These are phyloP conservation scores for Castanea sativa DNA, from an alignment of 306 rosid species.

Conservation along the genomic window DNA sequence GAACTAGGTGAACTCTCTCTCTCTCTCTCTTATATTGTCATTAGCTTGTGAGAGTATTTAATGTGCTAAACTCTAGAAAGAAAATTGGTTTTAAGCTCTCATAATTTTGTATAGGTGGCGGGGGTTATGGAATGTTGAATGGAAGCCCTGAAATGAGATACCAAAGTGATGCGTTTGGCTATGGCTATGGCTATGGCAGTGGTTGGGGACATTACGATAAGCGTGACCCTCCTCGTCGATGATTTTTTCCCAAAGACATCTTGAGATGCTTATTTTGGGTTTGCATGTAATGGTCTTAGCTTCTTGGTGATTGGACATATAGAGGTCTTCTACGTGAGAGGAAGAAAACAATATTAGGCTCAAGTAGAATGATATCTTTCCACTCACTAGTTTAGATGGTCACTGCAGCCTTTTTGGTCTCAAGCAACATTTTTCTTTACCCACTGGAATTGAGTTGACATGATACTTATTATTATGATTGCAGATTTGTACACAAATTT, in stretches of 20 bases:
- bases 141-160: slow-evolving; percentile 44
- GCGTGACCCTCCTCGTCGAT: slow-evolving; percentile 24
- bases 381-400: not conserved
- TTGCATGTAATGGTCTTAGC: not conserved
- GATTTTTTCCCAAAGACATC: slow-evolving; percentile 5
- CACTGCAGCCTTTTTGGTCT: not conserved
- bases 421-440: not conserved
- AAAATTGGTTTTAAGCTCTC: slow-evolving; percentile 20
- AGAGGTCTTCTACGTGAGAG: not conserved
- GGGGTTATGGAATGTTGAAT: slow-evolving; percentile 36
- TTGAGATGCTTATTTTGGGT: not conserved
- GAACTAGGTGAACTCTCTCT: slow-evolving; percentile 34
- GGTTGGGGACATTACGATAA: slow-evolving; percentile 37
- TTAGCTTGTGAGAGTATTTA: not conserved
- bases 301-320: not conserved
- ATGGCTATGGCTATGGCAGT: slow-evolving; percentile 25
- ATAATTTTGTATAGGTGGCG: slow-evolving; percentile 31
- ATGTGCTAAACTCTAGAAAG: not conserved
- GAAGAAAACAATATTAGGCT: not conserved
- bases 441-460: not conserved
- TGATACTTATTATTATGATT: not conserved
- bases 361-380: not conserved
- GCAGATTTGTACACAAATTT: no score
- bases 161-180: slow-evolving; percentile 26
- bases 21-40: not conserved